These are phyloP conservation scores for Eutypella sp. DNA, from an alignment of 2,329 filamentous ascomycete species.

Conservation along the genomic window DNA sequence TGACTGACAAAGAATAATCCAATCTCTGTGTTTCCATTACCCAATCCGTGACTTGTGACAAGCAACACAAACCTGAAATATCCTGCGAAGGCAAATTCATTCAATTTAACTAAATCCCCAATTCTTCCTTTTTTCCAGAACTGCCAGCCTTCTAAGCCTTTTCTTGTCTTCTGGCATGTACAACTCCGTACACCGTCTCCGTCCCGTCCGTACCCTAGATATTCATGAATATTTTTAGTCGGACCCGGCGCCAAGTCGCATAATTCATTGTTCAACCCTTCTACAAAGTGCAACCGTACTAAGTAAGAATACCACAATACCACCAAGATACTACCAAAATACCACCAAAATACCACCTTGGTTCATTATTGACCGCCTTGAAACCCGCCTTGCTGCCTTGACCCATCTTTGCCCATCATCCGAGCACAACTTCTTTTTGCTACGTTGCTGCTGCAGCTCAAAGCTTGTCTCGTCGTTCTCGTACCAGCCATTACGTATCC, in stretches of 20 bases:
- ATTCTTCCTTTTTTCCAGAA: too few species aligned
- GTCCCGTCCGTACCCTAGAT: not conserved
- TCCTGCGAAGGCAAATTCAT: not conserved
- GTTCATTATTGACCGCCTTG: not conserved
- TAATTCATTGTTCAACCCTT: not conserved
- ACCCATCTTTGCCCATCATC: too few species aligned
- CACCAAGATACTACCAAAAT: too few species aligned
- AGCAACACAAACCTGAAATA: constrained; percentile 7
- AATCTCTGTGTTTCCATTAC: constrained; percentile 45
- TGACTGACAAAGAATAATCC: constrained; percentile 34
- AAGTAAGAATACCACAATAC: too few species aligned
- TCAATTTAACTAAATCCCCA: too few species aligned
- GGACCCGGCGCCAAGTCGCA: not conserved
- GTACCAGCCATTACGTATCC: not conserved
- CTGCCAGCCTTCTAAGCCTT: too few species aligned
- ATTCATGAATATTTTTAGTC: not conserved
- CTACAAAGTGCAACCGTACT: too few species aligned
- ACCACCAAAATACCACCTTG: not conserved
- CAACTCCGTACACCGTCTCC: not conserved
- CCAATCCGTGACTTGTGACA: constrained; percentile 34
- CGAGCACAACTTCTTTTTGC: not conserved
- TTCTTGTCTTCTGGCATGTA: too few species aligned
- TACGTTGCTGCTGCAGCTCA: not conserved
- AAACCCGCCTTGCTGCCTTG: too few species aligned
- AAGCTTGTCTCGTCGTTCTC: not conserved